Base-by-base conservation (phyloP, 2,329 filamentous ascomycete genomes). In the Colletotrichum cordylinicola region DNA sequence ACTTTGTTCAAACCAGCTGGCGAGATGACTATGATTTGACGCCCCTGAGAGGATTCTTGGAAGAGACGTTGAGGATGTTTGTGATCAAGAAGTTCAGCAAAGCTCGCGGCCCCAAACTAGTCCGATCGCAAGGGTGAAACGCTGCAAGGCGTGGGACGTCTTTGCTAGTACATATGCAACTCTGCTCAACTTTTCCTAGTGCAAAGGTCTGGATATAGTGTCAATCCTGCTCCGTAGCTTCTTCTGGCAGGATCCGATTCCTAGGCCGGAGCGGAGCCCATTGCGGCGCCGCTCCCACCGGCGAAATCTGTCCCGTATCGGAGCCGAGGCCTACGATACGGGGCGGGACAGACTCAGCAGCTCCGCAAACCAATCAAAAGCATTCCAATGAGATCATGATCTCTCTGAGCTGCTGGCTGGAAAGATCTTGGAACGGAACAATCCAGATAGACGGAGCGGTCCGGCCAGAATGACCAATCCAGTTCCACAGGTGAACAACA, bases 41-140 rank as follows among this genome's bases (percentile, higher is more conserved):
- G 10, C 0, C 31, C 10, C n/a, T 48, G 0, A 4, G n/a, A 8
- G 4, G n/a, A 12, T 13, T 0, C 4, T 21, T n/a, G 0, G 6
- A 0, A 43, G 18, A 10, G 18, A 21, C 10, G 0, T 1, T 16
- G 58, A 35, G 31, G 12, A 61, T 33, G 10, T n/a, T 24, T 31
- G 29, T 61, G 55, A 16, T 1, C 8, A 10, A 10, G 61, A 64
- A 24, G 35, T 64, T 64, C 33, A 64, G 21, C 35, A 43, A 43
- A 18, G 8, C 16, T n/a, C 15, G 4, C 15, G 35, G 61, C 33
- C 61, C 61, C 35, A 29, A 29, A 43, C 35, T 27, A 24, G 61
- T 43, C 61, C 33, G 61, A 64, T 27, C 33, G 61, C 24, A 16
- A 16, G 4, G 15, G 16, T 18, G 35, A n/a, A 27, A 64, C 61